These are phyloP conservation scores for Ophiostoma novo-ulmi DNA, from an alignment of 2,329 filamentous ascomycete genomes.

Conservation along the genomic window DNA sequence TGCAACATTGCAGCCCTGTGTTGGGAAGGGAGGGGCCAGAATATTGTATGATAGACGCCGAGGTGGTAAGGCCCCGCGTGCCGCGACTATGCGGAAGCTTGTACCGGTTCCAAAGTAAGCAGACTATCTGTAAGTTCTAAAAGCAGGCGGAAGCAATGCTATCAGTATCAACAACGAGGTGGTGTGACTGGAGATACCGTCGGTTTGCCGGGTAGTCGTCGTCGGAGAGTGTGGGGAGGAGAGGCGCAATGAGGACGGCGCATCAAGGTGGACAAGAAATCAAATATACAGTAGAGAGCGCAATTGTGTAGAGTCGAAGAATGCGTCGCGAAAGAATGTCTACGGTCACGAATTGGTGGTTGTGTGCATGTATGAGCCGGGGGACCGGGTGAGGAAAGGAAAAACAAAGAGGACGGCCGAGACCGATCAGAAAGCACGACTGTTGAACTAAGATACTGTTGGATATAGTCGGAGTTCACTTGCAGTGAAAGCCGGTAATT, in stretches of 20 bases:
- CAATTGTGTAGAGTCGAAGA: not conserved
- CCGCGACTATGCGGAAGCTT: not conserved
- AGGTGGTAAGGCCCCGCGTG: not conserved
- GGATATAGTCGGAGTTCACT: not conserved
- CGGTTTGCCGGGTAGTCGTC: not conserved
- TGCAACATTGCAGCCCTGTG: slow-evolving; percentile 7
- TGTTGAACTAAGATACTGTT: slow-evolving; percentile 8
- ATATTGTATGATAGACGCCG: not conserved
- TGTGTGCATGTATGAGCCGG: slow-evolving; percentile 3
- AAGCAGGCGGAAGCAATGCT: not conserved
- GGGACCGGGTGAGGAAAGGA: not conserved
- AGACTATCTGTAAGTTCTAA: not conserved
- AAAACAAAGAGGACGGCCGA: not conserved
- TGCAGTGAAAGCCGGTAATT: not conserved
- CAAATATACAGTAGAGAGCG: not conserved
- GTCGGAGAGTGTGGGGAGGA: not conserved
- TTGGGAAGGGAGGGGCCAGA: slow-evolving; percentile 1
- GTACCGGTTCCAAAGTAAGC: not conserved
- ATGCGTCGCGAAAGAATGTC: not conserved
- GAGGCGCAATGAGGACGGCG: not conserved
- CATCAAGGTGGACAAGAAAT: not conserved
- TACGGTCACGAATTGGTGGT: slow-evolving; percentile 1
- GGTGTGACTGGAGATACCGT: too few species aligned
- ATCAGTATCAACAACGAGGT: not conserved
- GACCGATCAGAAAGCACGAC: not conserved